phyloP scores from a whole-genome alignment of 228 moss, liverwort and hornwort species.

The Sphagnum magellanicum region DNA sequence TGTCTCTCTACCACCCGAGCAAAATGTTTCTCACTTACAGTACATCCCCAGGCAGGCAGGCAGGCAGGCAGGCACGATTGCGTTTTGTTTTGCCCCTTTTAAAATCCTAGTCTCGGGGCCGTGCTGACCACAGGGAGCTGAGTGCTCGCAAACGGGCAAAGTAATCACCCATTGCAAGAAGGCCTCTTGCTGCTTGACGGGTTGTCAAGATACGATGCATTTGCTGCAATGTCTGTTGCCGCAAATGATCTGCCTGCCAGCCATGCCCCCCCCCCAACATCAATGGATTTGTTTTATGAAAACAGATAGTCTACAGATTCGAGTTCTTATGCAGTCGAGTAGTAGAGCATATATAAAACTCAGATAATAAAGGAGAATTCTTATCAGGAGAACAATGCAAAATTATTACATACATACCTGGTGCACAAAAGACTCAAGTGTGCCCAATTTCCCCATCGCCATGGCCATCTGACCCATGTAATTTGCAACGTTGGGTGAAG shows the following conservation, averaged over 20 bases:
- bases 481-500: constrained; percentile 92
- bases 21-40: too few species aligned
- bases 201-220: constrained; percentile 99
- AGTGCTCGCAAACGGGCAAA: constrained; percentile 97
- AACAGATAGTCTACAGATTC: background rate
- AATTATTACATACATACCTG: constrained; percentile 41
- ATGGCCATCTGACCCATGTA: constrained; percentile 99
- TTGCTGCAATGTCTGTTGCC: constrained; percentile 97
- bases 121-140: constrained; percentile 99
- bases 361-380: too few species aligned
- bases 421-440: constrained; percentile 86
- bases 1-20: too few species aligned
- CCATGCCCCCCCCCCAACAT: too few species aligned
- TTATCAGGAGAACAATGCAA: too few species aligned
- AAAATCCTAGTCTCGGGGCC: constrained; percentile 75
- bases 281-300: background rate
- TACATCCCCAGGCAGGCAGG: too few species aligned
- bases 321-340: background rate
- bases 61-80: too few species aligned
- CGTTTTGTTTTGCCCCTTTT: too few species aligned
- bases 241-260: constrained; percentile 83
- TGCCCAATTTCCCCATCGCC: constrained; percentile 95
- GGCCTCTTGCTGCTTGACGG: constrained; percentile 95
- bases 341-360: background rate
- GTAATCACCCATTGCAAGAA: constrained; percentile 99